Evolutionary conservation across 148 eudicot species (phyloP), one percentile per base, ranked within the genome.

Genomic region (Dysphania ambrosioides): DNA sequence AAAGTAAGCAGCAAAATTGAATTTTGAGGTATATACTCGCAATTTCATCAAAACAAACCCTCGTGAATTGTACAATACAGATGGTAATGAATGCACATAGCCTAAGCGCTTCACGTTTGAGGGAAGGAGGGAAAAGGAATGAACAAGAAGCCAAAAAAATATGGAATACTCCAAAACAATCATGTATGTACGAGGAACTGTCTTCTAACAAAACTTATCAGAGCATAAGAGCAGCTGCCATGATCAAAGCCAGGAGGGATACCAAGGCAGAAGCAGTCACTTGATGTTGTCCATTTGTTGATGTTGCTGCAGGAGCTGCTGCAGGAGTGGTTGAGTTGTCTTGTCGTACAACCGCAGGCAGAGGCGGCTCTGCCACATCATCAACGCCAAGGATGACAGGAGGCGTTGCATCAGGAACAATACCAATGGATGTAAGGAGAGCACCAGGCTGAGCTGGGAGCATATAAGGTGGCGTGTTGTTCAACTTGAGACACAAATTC

Each of bases 361-460:
- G 82, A 70, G 99, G 93, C 40, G 96, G 82, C 70, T 92, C 92
- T 2, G 71, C 64, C 68, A 95, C 93, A 30, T 90, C 88, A 6
- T 77, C 36, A 0, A 72, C 86, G 0, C 82, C 67, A 44, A 95
- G 88, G 68, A 86, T 61, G 51, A 77, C 73, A 13, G 99, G 99
- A 72, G 97, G 83, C 27, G 75, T 75, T 19, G 96, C 91, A n/a
- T n/a, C n/a, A 0, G 0, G 0, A 19, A n/a, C 59, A 4, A 85
- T 73, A 29, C 5, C 29, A 61, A 86, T 56, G 36, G 75, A 16
- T 63, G 53, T 21, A 18, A 82, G 5, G 24, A 94, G 91, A 27
- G 79, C 71, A 13, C 88, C 92, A 9, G 89, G 86, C 49, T 66
- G 77, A 19, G 79, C 89, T 5, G 89, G 88, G 12, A 4, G 16